Evolutionary conservation across 2,329 filamentous ascomycete species (phyloP).

Genomic region (Trichoderma polysporum): DNA sequence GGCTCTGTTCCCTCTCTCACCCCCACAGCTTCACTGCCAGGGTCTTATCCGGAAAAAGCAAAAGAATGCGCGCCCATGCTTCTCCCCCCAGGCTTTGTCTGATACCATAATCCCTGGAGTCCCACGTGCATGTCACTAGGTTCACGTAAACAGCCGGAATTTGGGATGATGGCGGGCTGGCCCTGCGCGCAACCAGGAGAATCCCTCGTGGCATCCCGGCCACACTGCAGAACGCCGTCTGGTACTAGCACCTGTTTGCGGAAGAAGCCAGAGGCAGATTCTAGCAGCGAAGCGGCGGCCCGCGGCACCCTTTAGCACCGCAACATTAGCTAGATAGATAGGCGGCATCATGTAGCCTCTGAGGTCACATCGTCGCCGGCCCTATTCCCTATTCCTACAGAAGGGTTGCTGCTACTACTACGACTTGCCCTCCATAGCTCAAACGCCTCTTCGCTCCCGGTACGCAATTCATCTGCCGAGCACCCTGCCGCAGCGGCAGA

Average conservation of each 20-base stretch:
- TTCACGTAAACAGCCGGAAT: conserved; percentile 17
- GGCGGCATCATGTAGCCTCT: conserved; percentile 13
- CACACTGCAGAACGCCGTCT: conserved; percentile 5
- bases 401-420: not conserved
- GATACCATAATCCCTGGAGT: conserved; percentile 12
- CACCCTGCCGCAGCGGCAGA: conserved; percentile 17
- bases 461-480: conserved; percentile 21
- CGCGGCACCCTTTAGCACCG: conserved; percentile 14
- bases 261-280: conserved; percentile 10
- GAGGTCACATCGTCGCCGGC: conserved; percentile 18
- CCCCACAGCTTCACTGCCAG: not conserved
- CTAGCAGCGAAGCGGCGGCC: conserved; percentile 17
- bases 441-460: conserved; percentile 13
- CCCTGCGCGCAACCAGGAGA: conserved; percentile 6
- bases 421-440: not conserved
- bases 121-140: conserved; percentile 20
- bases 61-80: conserved; percentile 18
- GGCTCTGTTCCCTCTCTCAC: not conserved
- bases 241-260: not conserved
- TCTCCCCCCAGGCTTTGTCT: not conserved
- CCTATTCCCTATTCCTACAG: conserved; percentile 13
- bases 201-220: conserved; percentile 22
- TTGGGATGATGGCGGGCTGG: conserved; percentile 10
- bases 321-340: conserved; percentile 2
- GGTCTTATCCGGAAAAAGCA: conserved; percentile 19